Evolutionary conservation across 257 asterid genomes (phyloP).

Genomic region (Nicotiana tabacum): DNA sequence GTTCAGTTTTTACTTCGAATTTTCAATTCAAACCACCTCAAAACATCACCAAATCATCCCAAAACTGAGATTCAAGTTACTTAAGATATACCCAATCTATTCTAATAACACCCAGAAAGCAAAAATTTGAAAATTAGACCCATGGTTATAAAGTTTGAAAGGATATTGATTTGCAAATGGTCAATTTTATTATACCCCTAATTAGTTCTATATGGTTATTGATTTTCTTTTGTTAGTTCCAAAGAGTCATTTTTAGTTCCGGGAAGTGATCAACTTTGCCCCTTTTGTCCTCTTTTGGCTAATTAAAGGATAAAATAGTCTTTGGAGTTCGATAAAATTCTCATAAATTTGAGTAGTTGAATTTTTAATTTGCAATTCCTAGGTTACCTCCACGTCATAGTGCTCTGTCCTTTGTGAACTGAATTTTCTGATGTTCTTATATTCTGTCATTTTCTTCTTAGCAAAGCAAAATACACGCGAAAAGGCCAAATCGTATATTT

Average conservation of each 20-base stretch:
- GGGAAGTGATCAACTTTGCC: neutral
- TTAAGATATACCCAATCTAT: too few relatives aligned
- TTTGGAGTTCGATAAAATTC: neutral
- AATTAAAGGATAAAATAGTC: neutral
- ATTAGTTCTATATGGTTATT: neutral
- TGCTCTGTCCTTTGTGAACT: neutral
- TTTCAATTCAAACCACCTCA: too few relatives aligned
- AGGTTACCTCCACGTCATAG: neutral
- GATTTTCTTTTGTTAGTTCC: neutral
- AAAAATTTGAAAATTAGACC: too few relatives aligned
- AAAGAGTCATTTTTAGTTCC: neutral
- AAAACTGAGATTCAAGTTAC: too few relatives aligned
- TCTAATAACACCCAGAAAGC: too few relatives aligned
- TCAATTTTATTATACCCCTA: neutral
- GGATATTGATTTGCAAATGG: neutral
- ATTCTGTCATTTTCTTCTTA: too few relatives aligned
- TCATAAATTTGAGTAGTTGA: neutral
- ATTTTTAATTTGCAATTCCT: neutral
- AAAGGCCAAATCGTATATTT: too few relatives aligned
- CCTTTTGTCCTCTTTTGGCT: neutral
- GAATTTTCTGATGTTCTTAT: neutral
- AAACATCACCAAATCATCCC: too few relatives aligned
- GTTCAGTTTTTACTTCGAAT: too few relatives aligned
- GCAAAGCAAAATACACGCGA: too few relatives aligned
- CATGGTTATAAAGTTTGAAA: neutral